Evolutionary conservation across 169 alveolate species (phyloP).

Genomic region (Pseudocohnilembus persalinus): DNA sequence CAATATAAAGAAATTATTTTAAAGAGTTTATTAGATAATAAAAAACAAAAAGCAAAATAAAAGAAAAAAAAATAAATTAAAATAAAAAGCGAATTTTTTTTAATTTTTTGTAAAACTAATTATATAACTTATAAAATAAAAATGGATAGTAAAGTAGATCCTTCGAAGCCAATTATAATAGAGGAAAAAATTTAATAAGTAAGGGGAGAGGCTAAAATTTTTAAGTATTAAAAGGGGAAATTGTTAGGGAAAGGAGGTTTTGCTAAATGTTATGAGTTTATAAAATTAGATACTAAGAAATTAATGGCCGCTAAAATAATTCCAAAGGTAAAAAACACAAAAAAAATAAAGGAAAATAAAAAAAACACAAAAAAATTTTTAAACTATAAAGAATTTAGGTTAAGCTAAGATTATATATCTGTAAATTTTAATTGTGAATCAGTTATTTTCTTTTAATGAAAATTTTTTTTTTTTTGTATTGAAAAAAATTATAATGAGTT

Average conservation of each 20-base stretch:
- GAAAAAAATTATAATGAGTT: too few species aligned
- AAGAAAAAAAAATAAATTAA: too few species aligned
- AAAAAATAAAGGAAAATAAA: too few species aligned
- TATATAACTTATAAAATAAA: background rate
- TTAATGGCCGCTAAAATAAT: slow-evolving; percentile 79
- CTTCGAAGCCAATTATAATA: too few species aligned
- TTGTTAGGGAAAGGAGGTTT: slow-evolving; percentile 88
- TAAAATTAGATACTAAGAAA: slow-evolving; percentile 56
- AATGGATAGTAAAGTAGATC: slow-evolving; percentile 30
- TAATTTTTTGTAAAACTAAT: too few species aligned
- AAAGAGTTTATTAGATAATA: too few species aligned
- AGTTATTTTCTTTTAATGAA: background rate
- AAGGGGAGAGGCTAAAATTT: slow-evolving; percentile 57
- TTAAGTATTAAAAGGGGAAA: slow-evolving; percentile 62
- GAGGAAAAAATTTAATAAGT: slow-evolving; percentile 59
- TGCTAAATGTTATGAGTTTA: slow-evolving; percentile 77
- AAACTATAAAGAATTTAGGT: too few species aligned
- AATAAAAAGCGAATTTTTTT: too few species aligned
- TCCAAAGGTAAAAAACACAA: slow-evolving; percentile 13
- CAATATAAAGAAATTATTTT: background rate
- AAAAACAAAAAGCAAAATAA: too few species aligned
- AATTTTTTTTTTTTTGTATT: background rate
- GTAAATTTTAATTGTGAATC: too few species aligned
- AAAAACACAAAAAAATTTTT: too few species aligned
- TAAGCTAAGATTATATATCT: too few species aligned